phyloP scores from a whole-genome alignment of 2,329 filamentous ascomycete species.

The Teratosphaeriaceae sp. region DNA sequence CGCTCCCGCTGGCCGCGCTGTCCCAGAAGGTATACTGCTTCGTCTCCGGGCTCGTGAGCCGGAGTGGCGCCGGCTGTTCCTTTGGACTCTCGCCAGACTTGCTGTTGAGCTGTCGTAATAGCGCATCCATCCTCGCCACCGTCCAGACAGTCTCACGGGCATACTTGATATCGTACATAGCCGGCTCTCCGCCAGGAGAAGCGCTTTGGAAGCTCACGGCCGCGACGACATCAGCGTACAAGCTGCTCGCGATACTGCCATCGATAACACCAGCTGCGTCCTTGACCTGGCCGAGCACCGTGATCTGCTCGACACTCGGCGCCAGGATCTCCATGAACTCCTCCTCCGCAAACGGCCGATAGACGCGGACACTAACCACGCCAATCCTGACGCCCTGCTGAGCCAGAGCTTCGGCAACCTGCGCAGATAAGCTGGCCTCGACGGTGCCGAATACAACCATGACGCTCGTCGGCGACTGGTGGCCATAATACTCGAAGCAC shows the following conservation, averaged over 20 bases:
- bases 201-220: slow-evolving; percentile 71
- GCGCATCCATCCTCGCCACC: slow-evolving; percentile 44
- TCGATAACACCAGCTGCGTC: slow-evolving; percentile 69
- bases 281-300: slow-evolving; percentile 82
- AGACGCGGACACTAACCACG: slow-evolving; percentile 84
- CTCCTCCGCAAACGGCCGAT: slow-evolving; percentile 92
- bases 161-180: slow-evolving; percentile 84
- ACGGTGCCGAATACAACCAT: slow-evolving; percentile 89
- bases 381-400: slow-evolving; percentile 72
- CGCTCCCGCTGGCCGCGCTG: slow-evolving; percentile 64
- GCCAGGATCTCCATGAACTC: slow-evolving; percentile 81
- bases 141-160: slow-evolving; percentile 63
- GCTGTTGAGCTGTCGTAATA: slow-evolving; percentile 42
- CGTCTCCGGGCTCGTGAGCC: slow-evolving; percentile 43
- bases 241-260: slow-evolving; percentile 67
- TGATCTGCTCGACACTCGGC: slow-evolving; percentile 64
- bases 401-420: slow-evolving; percentile 68
- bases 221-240: slow-evolving; percentile 88
- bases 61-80: slow-evolving; percentile 30
- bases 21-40: slow-evolving; percentile 96
- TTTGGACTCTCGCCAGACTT: slow-evolving; percentile 32
- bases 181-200: slow-evolving; percentile 52
- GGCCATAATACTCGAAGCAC: slow-evolving; percentile 90
- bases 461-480: slow-evolving; percentile 70
- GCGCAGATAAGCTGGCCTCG: slow-evolving; percentile 77